Conservation (phyloP, 257 asterid species). For the Ilex asprella region DNA sequence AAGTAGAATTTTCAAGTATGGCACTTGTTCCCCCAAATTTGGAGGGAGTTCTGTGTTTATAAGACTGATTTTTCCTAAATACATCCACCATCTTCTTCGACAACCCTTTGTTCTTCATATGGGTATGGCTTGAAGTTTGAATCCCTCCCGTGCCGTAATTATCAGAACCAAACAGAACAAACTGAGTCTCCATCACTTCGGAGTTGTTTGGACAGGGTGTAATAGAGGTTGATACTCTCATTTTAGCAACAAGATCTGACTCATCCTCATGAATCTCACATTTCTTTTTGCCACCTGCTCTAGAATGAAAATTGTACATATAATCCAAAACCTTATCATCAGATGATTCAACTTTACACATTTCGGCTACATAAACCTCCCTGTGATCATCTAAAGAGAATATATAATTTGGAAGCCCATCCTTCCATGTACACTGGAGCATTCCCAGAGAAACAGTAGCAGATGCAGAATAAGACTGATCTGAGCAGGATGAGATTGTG, state of each 20-base stretch:
- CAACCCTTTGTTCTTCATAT: conserved; percentile 38
- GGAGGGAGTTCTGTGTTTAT: conserved; percentile 37
- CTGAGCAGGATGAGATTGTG: conserved; percentile 54
- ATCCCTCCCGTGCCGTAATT: conserved; percentile 25
- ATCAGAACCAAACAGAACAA: conserved; percentile 43
- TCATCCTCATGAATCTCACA: conserved; percentile 23
- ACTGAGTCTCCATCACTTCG: conserved; percentile 54
- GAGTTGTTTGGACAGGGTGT: conserved; percentile 37
- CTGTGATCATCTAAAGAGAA: conserved; percentile 66
- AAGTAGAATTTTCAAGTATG: conserved; percentile 36
- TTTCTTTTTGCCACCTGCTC: conserved; percentile 39
- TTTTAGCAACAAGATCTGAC: conserved; percentile 46
- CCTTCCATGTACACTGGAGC: conserved; percentile 71
- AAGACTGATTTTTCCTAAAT: conserved; percentile 37
- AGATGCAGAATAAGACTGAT: conserved; percentile 44
- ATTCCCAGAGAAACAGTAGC: conserved; percentile 50
- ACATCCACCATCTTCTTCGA: conserved; percentile 47
- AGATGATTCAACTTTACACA: conserved; percentile 33
- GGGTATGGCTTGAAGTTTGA: conserved; percentile 26
- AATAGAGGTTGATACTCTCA: conserved; percentile 70
- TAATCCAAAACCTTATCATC: conserved; percentile 49
- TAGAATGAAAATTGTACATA: conserved; percentile 58
- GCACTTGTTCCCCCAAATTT: conserved; percentile 34
- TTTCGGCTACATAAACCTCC: conserved; percentile 54
- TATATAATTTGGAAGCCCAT: conserved; percentile 54